Evolutionary conservation across 805 yeast species (phyloP).

Genomic region (Scheffersomyces ergatensis): DNA sequence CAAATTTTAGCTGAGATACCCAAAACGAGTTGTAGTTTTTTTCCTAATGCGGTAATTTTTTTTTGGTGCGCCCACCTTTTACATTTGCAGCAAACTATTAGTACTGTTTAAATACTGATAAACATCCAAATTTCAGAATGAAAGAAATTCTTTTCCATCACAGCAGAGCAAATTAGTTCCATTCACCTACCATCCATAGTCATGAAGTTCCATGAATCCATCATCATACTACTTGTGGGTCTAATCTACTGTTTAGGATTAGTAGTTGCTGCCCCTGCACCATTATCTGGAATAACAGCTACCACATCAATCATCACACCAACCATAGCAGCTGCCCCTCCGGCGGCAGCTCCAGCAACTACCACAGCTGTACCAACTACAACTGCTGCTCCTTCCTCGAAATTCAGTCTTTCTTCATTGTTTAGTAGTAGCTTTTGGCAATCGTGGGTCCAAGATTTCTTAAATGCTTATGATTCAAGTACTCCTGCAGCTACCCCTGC

Average conservation of each 20-base stretch:
- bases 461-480: neutral
- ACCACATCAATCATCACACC: no score
- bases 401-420: neutral
- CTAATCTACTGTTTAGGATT: neutral
- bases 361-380: slow-evolving; percentile 6
- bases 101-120: no score
- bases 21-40: no score
- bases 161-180: no score
- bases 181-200: neutral
- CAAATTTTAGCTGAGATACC: no score
- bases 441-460: slow-evolving; percentile 1
- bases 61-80: no score
- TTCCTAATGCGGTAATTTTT: no score
- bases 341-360: slow-evolving; percentile 1
- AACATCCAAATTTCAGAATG: no score
- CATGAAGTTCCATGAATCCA: slow-evolving; percentile 1
- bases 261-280: slow-evolving; percentile 6
- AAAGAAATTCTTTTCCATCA: no score
- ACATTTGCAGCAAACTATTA: no score
- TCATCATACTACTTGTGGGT: neutral
- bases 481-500: slow-evolving; percentile 2
- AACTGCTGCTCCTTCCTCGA: neutral
- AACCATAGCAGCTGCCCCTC: slow-evolving; percentile 6
- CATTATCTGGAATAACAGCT: slow-evolving; percentile 7
- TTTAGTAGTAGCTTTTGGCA: slow-evolving; percentile 1